Evolutionary conservation across 495 filamentous ascomycete genomes (phyloP), one percentile per base, ranked within the genome.

Genomic region (Aspergillus ostianus): DNA sequence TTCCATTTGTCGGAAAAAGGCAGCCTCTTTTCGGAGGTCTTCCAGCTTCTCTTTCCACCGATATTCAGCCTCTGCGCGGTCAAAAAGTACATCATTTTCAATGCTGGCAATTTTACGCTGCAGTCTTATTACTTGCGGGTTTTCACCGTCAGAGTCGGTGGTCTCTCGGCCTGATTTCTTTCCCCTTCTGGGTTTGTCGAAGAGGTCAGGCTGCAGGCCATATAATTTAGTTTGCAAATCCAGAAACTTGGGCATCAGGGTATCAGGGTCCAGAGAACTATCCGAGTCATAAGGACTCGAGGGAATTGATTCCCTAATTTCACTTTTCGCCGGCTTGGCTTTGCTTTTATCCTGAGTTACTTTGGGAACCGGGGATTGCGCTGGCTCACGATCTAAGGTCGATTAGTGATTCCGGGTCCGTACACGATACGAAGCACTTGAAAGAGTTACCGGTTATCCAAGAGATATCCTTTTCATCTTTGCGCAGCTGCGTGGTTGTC

Each of bases 51-150:
- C 71, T 55, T 77, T 80, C 94, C 94, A 98, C 60, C 84, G 70
- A 29, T 82, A 79, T 48, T 95, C 86, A 1, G 92, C 93, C 58
- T 89, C 79, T 51, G 82, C 78, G 54, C 84, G 81, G 67, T 98
- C 93, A 67, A 97, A 96, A 9, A 98, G 75, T 2, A 94, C 81
- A 67, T 98, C 94, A 12, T 86, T 86, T 63, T 92, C 89, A 32
- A 97, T 89, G 47, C 82, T 83, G 10, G 85, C 82, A 19, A 96
- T 77, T 67, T 91, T 93, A 13, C 84, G 79, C 36, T 86, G 80
- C 2, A 96, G 58, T 55, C 85, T 89, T 15, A 78, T 79, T 46
- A 85, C 75, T 61, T 86, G 81, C 4, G 82, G 77, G 41, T 81
- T 74, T 13, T 72, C 65, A 2, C 68, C 51, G 23, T 59, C 54